Evolutionary conservation across 306 rosid genomes (phyloP).

Genomic region (Calophaca sinica): DNA sequence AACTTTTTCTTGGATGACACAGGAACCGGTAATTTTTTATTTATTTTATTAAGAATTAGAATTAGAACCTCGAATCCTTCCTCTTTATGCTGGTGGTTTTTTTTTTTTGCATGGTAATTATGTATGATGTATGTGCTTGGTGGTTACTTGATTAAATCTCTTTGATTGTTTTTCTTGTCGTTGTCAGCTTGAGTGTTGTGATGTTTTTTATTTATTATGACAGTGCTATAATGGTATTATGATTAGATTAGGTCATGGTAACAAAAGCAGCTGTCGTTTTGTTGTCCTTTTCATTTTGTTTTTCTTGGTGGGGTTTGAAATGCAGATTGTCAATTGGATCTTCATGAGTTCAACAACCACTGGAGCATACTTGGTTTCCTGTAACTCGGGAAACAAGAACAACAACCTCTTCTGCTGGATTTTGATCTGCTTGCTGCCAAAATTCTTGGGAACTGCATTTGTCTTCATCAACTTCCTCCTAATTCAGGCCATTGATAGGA

Average conservation of each 20-base stretch:
- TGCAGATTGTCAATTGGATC: conserved; percentile 78
- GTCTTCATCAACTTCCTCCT: conserved; percentile 75
- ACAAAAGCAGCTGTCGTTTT: not conserved
- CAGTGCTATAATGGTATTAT: conserved; percentile 19
- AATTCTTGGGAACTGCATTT: conserved; percentile 85
- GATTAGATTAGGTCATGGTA: conserved; percentile 24
- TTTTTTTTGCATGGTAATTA: not conserved
- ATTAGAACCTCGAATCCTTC: not conserved
- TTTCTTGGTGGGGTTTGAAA: conserved; percentile 15
- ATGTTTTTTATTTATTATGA: conserved; percentile 7
- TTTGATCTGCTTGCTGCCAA: conserved; percentile 81
- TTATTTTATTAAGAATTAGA: not conserved
- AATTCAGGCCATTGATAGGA: conserved; percentile 81
- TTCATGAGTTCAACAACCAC: conserved; percentile 93
- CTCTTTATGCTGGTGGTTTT: conserved; percentile 2
- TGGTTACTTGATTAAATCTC: not conserved
- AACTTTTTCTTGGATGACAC: not conserved
- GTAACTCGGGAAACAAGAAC: conserved; percentile 92
- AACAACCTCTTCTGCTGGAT: conserved; percentile 80
- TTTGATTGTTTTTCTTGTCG: not conserved
- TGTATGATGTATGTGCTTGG: not conserved
- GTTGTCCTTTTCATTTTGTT: conserved; percentile 8
- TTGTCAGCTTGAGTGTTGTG: conserved; percentile 11
- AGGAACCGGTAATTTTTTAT: not conserved
- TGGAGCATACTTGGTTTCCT: conserved; percentile 91